Evolutionary conservation across 352 stramenopile genomes (phyloP).

Genomic region (Blastocystis sp.): DNA sequence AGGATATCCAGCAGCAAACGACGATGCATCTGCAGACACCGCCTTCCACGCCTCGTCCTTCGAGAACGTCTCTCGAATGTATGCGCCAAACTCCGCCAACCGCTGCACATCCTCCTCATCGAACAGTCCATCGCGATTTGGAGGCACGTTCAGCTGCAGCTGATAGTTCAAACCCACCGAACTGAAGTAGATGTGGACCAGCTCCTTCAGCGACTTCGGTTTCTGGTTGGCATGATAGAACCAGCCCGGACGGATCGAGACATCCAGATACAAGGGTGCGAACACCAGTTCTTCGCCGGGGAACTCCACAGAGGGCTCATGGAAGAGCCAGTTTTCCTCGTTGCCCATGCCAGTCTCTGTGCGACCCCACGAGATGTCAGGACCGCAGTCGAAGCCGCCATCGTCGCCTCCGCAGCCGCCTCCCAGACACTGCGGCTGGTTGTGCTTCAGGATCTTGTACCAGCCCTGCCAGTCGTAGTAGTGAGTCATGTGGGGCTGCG

Average conservation of each 20-base stretch:
- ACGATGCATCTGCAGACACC: not conserved
- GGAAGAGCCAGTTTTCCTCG: constrained; percentile 55
- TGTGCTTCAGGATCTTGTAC: constrained; percentile 55
- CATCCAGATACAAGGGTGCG: constrained; percentile 46
- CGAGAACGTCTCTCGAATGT: constrained; percentile 16
- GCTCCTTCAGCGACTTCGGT: constrained; percentile 40
- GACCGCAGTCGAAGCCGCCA: constrained; percentile 35
- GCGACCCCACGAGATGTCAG: constrained; percentile 42
- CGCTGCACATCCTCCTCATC: constrained; percentile 3
- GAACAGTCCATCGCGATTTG: constrained; percentile 53
- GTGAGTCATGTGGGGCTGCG: constrained; percentile 45
- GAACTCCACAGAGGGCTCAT: constrained; percentile 55
- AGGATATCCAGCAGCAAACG: not conserved
- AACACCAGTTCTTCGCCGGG: constrained; percentile 47
- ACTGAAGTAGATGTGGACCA: constrained; percentile 60
- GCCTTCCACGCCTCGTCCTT: constrained; percentile 53
- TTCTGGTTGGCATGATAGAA: constrained; percentile 55
- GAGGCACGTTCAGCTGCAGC: constrained; percentile 59
- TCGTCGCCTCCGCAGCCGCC: constrained; percentile 53
- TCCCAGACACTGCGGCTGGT: constrained; percentile 50
- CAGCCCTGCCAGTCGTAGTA: constrained; percentile 58
- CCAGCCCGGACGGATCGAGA: constrained; percentile 58
- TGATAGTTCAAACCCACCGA: constrained; percentile 57
- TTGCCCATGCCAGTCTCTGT: constrained; percentile 50
- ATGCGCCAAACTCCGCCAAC: constrained; percentile 28